These are phyloP conservation scores for Tuber aestivum DNA, from an alignment of 495 filamentous ascomycete species.

Conservation along the genomic window DNA sequence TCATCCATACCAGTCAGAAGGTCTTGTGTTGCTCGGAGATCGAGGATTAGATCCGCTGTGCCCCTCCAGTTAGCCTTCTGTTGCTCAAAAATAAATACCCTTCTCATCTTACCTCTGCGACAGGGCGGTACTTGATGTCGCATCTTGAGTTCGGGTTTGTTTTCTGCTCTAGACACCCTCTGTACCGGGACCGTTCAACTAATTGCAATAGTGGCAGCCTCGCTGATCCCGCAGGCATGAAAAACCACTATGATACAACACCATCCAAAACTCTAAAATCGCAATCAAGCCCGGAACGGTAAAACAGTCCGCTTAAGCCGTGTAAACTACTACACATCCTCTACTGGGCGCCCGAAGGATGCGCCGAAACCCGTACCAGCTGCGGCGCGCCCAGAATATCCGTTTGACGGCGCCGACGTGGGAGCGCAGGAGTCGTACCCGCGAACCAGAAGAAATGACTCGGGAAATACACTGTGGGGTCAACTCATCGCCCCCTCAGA, in stretches of 20 bases:
- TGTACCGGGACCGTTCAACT: background rate
- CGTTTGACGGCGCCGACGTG: background rate
- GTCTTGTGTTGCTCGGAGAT: no score
- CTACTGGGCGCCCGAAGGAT: slow-evolving; percentile 60
- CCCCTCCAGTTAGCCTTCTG: no score
- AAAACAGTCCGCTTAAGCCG: slow-evolving; percentile 57
- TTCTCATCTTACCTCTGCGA: no score
- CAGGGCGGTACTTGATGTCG: slow-evolving; percentile 58
- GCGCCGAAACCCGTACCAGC: slow-evolving; percentile 37
- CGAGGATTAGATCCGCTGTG: no score
- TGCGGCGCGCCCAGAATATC: background rate
- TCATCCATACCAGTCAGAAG: no score
- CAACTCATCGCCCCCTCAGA: no score
- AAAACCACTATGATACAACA: slow-evolving; percentile 61
- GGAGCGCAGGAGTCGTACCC: background rate
- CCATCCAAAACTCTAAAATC: slow-evolving; percentile 61
- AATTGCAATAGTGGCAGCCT: slow-evolving; percentile 51
- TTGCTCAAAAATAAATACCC: no score
- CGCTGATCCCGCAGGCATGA: slow-evolving; percentile 67
- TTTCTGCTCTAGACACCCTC: background rate
- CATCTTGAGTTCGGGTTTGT: slow-evolving; percentile 67
- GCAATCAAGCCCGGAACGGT: slow-evolving; percentile 47
- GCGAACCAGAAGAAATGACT: no score
- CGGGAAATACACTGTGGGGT: no score
- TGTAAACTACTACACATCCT: slow-evolving; percentile 81